A percentile compares a stretch with the other conserved stretches of the same genome.
phyloP scores from a whole-genome alignment of 129 eudicot species.

The Escallonia rubra region DNA sequence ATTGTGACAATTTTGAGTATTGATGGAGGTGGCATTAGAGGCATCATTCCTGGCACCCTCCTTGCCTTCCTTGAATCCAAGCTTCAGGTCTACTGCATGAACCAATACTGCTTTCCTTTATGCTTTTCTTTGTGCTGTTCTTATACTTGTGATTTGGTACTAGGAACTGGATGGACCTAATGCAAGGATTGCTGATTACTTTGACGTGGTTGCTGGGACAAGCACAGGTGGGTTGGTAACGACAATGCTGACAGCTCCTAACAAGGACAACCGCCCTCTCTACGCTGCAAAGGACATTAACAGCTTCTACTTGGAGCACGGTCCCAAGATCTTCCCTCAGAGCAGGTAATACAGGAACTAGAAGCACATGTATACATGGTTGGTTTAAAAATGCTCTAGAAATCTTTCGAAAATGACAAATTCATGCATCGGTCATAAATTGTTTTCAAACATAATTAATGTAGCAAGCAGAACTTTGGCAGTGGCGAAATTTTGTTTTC shows the following conservation, averaged over 20 bases:
- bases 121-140: not conserved
- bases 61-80: slow-evolving; percentile 67
- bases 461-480: no score
- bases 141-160: not conserved
- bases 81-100: slow-evolving; percentile 39
- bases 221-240: slow-evolving; percentile 78
- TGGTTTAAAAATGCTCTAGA: no score
- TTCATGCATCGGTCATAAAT: no score
- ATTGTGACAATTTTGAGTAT: slow-evolving; percentile 52
- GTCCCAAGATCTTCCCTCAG: slow-evolving; percentile 64
- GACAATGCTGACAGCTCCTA: slow-evolving; percentile 75
- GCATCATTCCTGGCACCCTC: slow-evolving; percentile 55
- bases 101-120: not conserved
- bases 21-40: slow-evolving; percentile 84
- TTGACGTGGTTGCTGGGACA: slow-evolving; percentile 75
- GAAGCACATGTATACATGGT: no score
- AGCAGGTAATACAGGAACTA: slow-evolving; percentile 19
- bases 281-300: slow-evolving; percentile 56
- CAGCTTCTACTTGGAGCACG: slow-evolving; percentile 44
- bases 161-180: slow-evolving; percentile 69
- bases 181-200: slow-evolving; percentile 71
- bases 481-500: no score
- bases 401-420: no score
- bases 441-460: no score
- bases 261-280: slow-evolving; percentile 45